Evolutionary conservation across 2,329 filamentous ascomycete genomes (phyloP).

Genomic region (Penicillium italicum): DNA sequence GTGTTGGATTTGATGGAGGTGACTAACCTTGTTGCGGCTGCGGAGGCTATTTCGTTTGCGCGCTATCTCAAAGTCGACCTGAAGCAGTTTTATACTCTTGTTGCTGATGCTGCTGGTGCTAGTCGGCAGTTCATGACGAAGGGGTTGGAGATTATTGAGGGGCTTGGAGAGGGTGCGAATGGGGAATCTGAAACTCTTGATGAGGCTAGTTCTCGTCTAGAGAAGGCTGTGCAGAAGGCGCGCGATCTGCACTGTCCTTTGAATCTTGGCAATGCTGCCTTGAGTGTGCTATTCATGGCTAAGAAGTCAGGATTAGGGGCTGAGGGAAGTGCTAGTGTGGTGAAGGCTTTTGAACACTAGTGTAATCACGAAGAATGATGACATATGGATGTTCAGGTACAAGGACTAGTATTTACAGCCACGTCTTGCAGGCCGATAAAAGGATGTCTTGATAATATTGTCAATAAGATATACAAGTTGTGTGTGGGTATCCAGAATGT

Average conservation of each 20-base stretch:
- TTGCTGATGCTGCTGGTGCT: conserved; percentile 47
- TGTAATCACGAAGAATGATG: neutral
- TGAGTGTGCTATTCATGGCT: conserved; percentile 35
- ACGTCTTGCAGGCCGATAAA: neutral
- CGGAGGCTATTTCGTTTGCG: conserved; percentile 49
- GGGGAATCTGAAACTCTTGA: conserved; percentile 36
- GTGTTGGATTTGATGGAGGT: conserved; percentile 44
- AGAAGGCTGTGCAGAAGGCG: conserved; percentile 43
- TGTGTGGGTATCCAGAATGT: conserved; percentile 9
- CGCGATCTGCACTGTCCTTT: conserved; percentile 39
- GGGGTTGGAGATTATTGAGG: conserved; percentile 38
- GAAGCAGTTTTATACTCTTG: conserved; percentile 46
- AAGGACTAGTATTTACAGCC: neutral
- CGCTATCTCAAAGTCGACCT: conserved; percentile 46
- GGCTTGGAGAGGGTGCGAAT: conserved; percentile 21
- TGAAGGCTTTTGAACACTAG: conserved; percentile 31
- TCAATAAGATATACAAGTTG: conserved; percentile 1
- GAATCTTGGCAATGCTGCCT: conserved; percentile 37
- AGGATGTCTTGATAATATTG: neutral
- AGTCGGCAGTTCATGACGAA: conserved; percentile 45
- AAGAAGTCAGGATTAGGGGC: conserved; percentile 31
- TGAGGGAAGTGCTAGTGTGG: conserved; percentile 32
- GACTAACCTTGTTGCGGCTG: conserved; percentile 50
- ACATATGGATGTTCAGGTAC: neutral
- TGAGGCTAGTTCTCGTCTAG: conserved; percentile 38